Conservation (phyloP, 2,329 filamentous ascomycete species). For the Aureobasidium sp. region DNA sequence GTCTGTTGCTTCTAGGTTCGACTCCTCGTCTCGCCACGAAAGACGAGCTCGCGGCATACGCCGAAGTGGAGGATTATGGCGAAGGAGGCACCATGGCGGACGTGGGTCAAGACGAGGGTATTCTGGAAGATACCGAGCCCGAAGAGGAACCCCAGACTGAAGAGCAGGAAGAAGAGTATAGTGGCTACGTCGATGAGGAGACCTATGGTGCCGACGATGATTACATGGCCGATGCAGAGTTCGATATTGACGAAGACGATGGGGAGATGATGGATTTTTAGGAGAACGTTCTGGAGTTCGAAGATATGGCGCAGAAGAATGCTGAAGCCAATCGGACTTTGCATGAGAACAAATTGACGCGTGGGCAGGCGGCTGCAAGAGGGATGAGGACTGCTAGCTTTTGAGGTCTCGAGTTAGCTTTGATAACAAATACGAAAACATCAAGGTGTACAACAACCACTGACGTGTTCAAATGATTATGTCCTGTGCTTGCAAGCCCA, state of each 20-base stretch:
- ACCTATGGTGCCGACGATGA: neutral
- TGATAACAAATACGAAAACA: neutral
- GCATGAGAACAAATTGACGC: neutral
- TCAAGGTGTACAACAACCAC: neutral
- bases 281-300: neutral
- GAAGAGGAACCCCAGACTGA: neutral
- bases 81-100: constrained; percentile 1
- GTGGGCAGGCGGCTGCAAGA: neutral
- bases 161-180: neutral
- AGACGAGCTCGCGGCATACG: neutral
- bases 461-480: too few species aligned
- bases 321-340: neutral
- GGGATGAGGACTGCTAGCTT: neutral
- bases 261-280: neutral
- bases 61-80: neutral
- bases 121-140: neutral
- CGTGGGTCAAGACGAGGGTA: neutral
- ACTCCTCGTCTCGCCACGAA: neutral
- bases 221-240: neutral
- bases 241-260: neutral
- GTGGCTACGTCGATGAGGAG: neutral
- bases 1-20: neutral
- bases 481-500: too few species aligned
- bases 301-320: neutral
- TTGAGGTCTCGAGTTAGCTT: neutral